Percentiles rank a stretch among this genome's conserved stretches.
Conservation (phyloP, 2,329 filamentous ascomycete species). For the Aspergillus pseudoglaucus region DNA sequence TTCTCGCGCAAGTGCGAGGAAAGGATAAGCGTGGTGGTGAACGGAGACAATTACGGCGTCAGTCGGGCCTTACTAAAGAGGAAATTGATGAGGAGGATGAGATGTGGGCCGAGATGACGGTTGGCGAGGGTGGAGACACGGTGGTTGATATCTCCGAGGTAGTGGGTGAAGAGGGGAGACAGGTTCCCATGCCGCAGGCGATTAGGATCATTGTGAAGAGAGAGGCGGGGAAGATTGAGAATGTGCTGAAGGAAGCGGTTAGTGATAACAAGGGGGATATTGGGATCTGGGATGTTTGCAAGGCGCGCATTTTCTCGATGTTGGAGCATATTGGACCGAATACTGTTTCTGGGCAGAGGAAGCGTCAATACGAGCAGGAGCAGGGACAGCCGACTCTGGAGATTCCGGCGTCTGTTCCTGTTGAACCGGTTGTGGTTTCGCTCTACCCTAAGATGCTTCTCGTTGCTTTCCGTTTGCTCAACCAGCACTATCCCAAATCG, state of each 20-base stretch:
- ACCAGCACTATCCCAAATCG: conserved; percentile 35
- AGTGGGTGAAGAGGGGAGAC: conserved; percentile 4
- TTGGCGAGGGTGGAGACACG: not conserved
- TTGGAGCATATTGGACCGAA: conserved; percentile 18
- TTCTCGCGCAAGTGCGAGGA: conserved; percentile 12
- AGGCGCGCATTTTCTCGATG: conserved; percentile 35
- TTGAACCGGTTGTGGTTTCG: conserved; percentile 25
- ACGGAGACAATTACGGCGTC: not conserved
- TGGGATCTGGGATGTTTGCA: conserved; percentile 35
- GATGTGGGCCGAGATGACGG: not conserved
- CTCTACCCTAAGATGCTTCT: conserved; percentile 39
- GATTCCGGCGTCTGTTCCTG: conserved; percentile 26
- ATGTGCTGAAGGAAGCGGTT: conserved; percentile 22
- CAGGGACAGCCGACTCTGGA: conserved; percentile 12
- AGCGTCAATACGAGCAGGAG: conserved; percentile 1
- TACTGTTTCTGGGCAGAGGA: not conserved
- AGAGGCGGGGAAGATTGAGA: conserved; percentile 27
- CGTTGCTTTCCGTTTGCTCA: conserved; percentile 34
- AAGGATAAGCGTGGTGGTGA: not conserved
- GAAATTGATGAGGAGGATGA: not conserved
- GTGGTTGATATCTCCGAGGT: conserved; percentile 2
- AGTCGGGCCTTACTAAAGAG: not conserved
- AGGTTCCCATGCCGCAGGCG: conserved; percentile 15
- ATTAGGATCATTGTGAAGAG: conserved; percentile 22
- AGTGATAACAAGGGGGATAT: conserved; percentile 25